Evolutionary conservation across 257 asterid genomes (phyloP).

Genomic region (Perilla frutescens): DNA sequence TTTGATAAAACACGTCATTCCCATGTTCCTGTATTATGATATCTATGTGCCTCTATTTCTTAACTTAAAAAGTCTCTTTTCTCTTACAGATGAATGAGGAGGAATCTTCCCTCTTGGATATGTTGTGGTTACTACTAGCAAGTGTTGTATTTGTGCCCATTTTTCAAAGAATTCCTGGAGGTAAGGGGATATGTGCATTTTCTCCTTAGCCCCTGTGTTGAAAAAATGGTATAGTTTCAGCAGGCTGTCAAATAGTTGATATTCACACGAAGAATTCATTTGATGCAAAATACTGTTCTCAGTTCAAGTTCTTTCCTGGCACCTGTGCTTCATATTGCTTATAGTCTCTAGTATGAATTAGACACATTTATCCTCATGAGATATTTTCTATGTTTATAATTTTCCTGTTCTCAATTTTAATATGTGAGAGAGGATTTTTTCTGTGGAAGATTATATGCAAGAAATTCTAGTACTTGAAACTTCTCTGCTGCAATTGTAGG

Average conservation of each 20-base stretch:
- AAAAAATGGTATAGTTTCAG: conserved; percentile 11
- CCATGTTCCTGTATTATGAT: conserved; percentile 13
- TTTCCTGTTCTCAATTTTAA: not conserved
- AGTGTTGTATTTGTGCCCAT: conserved; percentile 97
- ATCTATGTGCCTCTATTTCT: conserved; percentile 8
- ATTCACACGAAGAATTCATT: conserved; percentile 21
- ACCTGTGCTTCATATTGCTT: too few species aligned
- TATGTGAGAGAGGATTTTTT: conserved; percentile 19
- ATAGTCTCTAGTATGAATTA: not conserved
- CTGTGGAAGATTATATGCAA: conserved; percentile 16
- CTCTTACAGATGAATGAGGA: conserved; percentile 79
- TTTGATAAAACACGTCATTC: conserved; percentile 5
- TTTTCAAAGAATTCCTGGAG: conserved; percentile 99
- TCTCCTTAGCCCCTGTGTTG: not conserved
- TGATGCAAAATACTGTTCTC: conserved; percentile 13
- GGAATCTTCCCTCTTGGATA: conserved; percentile 96
- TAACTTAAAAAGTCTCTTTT: not conserved
- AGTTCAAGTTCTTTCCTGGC: conserved; percentile 28
- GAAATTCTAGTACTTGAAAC: not conserved
- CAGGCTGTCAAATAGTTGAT: conserved; percentile 3
- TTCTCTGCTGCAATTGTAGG: conserved; percentile 58
- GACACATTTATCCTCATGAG: not conserved
- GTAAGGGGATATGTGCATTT: conserved; percentile 46
- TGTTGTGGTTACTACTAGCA: conserved; percentile 96
- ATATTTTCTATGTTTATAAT: not conserved